Evolutionary conservation across 1,139 yeast genomes (phyloP).

Genomic region (Scheffersomyces segobiensis): DNA sequence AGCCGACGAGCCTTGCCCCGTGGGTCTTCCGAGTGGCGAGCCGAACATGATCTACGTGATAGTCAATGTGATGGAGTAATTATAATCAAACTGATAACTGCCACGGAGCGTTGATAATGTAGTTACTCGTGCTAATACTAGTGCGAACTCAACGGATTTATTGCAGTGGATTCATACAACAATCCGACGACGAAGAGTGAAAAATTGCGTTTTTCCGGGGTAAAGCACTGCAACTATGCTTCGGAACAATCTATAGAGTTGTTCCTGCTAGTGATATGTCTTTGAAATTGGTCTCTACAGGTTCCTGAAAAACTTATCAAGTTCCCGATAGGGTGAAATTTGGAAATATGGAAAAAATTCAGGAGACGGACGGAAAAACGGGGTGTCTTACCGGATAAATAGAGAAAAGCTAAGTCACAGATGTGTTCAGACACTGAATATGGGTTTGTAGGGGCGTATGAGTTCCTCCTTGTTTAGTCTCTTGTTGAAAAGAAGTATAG

Average conservation of each 20-base stretch:
- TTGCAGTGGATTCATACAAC: neutral
- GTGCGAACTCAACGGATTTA: neutral
- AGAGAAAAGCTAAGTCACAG: neutral
- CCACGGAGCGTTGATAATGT: neutral
- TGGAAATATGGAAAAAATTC: neutral
- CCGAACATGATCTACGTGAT: conserved; percentile 36
- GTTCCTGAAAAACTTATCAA: neutral
- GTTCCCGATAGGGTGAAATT: neutral
- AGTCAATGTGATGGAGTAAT: neutral
- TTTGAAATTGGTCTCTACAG: neutral
- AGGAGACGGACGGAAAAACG: neutral
- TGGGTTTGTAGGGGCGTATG: neutral
- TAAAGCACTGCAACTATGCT: neutral
- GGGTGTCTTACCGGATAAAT: neutral
- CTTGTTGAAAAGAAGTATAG: neutral
- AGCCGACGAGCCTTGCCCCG: conserved; percentile 30
- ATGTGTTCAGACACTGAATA: neutral
- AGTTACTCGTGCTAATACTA: neutral
- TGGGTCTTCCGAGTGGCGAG: conserved; percentile 35
- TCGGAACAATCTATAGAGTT: neutral
- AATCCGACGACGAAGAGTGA: neutral
- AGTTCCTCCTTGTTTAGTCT: neutral
- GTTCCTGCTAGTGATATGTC: neutral
- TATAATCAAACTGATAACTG: neutral
- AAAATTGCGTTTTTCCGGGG: neutral